Evolutionary conservation across 116 monocot genomes (phyloP).

Genomic region (Iris pallida): DNA sequence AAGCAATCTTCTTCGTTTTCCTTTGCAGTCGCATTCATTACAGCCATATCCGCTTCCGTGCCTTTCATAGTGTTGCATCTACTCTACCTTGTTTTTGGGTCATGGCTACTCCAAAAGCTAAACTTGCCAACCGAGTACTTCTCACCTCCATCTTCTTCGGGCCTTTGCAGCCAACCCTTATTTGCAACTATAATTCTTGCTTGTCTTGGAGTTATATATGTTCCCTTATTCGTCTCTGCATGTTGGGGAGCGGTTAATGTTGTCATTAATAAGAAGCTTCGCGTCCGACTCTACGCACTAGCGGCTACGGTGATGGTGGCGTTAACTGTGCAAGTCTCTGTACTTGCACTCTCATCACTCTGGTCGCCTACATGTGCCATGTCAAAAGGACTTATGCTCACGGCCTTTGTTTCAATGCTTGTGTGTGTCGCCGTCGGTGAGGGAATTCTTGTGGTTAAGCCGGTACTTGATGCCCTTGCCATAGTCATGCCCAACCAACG

Average conservation of each 20-base stretch:
- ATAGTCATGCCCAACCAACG: conserved; percentile 2
- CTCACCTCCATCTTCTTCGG: conserved; percentile 1
- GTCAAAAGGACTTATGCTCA: conserved; percentile 19
- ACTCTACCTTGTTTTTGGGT: conserved; percentile 9
- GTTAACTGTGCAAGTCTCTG: conserved; percentile 39
- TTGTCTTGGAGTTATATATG: conserved; percentile 34
- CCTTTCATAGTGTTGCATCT: conserved; percentile 31
- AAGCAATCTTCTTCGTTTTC: neutral
- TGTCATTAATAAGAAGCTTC: conserved; percentile 56
- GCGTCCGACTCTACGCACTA: conserved; percentile 43
- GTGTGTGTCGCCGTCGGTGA: conserved; percentile 33
- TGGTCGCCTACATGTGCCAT: conserved; percentile 22
- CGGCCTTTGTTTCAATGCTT: conserved; percentile 25
- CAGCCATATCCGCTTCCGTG: conserved; percentile 14
- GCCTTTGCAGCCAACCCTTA: conserved; percentile 35
- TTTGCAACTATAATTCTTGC: conserved; percentile 42
- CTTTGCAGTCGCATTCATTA: conserved; percentile 8
- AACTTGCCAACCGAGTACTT: conserved; percentile 2
- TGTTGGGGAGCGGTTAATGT: conserved; percentile 44
- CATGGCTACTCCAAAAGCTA: neutral
- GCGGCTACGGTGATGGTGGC: conserved; percentile 32
- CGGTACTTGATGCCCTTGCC: conserved; percentile 42
- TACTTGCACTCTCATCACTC: conserved; percentile 32
- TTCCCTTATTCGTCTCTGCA: conserved; percentile 49
- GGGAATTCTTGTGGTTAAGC: conserved; percentile 42